Evolutionary conservation across 2,329 filamentous ascomycete genomes (phyloP).

Genomic region (Cladosporium oxysporum): DNA sequence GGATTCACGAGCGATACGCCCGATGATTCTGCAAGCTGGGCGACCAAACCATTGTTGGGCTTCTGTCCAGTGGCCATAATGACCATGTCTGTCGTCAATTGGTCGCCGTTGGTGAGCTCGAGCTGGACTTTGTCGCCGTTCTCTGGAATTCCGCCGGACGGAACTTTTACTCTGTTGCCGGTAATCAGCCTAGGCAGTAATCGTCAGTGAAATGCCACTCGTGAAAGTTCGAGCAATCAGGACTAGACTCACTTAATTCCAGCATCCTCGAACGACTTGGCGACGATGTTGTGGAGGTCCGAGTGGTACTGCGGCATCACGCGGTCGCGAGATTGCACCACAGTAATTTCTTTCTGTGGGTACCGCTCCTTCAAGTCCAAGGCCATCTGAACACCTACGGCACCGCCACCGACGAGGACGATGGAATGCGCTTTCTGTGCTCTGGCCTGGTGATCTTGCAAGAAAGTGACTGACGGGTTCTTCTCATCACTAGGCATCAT

Average conservation of each 20-base stretch:
- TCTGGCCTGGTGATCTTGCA: not conserved
- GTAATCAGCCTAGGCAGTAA: constrained; percentile 44
- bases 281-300: constrained; percentile 42
- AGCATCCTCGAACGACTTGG: constrained; percentile 48
- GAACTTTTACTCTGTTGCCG: constrained; percentile 35
- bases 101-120: constrained; percentile 49
- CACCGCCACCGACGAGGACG: constrained; percentile 54
- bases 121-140: constrained; percentile 34
- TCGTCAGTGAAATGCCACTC: not conserved
- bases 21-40: constrained; percentile 53
- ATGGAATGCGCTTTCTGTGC: not conserved
- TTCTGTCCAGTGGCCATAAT: constrained; percentile 62
- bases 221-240: not conserved
- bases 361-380: constrained; percentile 60
- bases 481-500: not conserved
- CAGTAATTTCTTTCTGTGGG: constrained; percentile 57
- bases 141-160: constrained; percentile 28
- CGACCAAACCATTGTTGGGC: constrained; percentile 56
- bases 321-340: constrained; percentile 59
- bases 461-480: not conserved
- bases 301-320: constrained; percentile 56
- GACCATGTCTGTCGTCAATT: constrained; percentile 55
- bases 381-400: constrained; percentile 63
- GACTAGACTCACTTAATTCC: constrained; percentile 41
- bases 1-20: constrained; percentile 24